Evolutionary conservation across 2,329 filamentous ascomycete species (phyloP).

Genomic region (Fusarium floridanum): DNA sequence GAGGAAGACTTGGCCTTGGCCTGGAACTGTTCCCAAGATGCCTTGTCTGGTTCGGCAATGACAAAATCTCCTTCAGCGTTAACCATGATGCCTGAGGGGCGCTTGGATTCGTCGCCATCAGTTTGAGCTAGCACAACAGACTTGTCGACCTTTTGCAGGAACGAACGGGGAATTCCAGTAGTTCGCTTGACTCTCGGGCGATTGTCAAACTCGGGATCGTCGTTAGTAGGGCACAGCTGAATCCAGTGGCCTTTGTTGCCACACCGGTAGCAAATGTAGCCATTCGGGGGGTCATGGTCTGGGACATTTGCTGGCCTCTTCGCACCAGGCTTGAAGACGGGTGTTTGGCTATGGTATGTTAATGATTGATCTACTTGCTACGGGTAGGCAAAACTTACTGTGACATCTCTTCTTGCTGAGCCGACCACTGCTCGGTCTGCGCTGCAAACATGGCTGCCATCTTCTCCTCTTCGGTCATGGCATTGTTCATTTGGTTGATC

Average conservation of each 20-base stretch:
- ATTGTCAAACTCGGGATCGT: slow-evolving; percentile 95
- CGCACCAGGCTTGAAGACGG: slow-evolving; percentile 69
- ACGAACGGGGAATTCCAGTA: slow-evolving; percentile 95
- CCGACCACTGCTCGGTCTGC: slow-evolving; percentile 91
- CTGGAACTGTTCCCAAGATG: slow-evolving; percentile 96
- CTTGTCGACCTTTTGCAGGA: slow-evolving; percentile 96
- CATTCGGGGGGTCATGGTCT: slow-evolving; percentile 91
- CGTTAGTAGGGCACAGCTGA: slow-evolving; percentile 97
- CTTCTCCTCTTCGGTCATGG: slow-evolving; percentile 93
- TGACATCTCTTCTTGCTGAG: slow-evolving; percentile 93
- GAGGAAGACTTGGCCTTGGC: slow-evolving; percentile 91
- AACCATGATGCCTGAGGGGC: slow-evolving; percentile 93
- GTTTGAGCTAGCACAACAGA: slow-evolving; percentile 80
- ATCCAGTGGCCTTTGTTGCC: slow-evolving; percentile 99
- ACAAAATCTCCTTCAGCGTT: slow-evolving; percentile 98
- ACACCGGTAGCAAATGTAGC: slow-evolving; percentile 97
- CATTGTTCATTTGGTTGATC: slow-evolving; percentile 76
- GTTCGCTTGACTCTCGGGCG: slow-evolving; percentile 94
- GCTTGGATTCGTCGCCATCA: slow-evolving; percentile 84
- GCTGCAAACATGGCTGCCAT: slow-evolving; percentile 93
- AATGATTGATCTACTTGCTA: slow-evolving; percentile 41
- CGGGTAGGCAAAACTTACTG: slow-evolving; percentile 65
- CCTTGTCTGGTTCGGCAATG: slow-evolving; percentile 94
- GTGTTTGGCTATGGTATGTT: slow-evolving; percentile 67
- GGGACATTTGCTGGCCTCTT: slow-evolving; percentile 84